Base-by-base conservation (phyloP, 202 grass and related monocot species). In the Saccharum hybrid region DNA sequence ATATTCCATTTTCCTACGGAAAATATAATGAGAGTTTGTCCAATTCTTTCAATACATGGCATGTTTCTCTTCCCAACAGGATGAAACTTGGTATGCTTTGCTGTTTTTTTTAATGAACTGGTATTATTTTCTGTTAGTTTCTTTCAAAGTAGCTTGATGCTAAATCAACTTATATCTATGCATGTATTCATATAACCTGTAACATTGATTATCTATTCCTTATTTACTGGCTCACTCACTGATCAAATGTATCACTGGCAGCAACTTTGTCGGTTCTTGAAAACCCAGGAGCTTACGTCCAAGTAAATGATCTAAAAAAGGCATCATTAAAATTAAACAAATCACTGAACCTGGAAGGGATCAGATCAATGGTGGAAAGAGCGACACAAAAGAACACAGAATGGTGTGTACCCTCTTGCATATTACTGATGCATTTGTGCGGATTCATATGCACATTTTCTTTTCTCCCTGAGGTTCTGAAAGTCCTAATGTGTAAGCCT, bases 311-410 rank as follows among this genome's bases (percentile, higher is more conserved):
- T 76, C 64, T 90, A 21, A 90, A 45, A 46, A 90, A 78, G 75
- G 91, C 84, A 66, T 92, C 87, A 66, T 41, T 79, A 0, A 92
- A 90, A 78, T 81, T 98, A 59, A 81, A 82, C 59, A 98, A 94
- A 83, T 68, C 78, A 80, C 15, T 90, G 46, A 90, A 86, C 71
- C 82, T 92, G 31, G 78, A 90, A 63, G 96, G 88, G 26, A 96
- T 98, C 80, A 89, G 63, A 62, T 92, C 81, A 68, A 89, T 96
- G 63, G 56, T 92, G 69, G 96, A 92, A 81, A 92, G 73, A 39
- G 68, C 75, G 63, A 67, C 76, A 73, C 78, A 96, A 76, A 93
- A 92, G 71, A 92, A 84, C 81, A 82, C 45, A 82, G 89, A 89
- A 78, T 69, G 83, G 93, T 98, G 80, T 77, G 81, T 37, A 79